Percentiles rank a stretch among this genome's conserved stretches.
phyloP scores from a whole-genome alignment of 23 red algal genomes.

The Pyropia haitanensis region DNA sequence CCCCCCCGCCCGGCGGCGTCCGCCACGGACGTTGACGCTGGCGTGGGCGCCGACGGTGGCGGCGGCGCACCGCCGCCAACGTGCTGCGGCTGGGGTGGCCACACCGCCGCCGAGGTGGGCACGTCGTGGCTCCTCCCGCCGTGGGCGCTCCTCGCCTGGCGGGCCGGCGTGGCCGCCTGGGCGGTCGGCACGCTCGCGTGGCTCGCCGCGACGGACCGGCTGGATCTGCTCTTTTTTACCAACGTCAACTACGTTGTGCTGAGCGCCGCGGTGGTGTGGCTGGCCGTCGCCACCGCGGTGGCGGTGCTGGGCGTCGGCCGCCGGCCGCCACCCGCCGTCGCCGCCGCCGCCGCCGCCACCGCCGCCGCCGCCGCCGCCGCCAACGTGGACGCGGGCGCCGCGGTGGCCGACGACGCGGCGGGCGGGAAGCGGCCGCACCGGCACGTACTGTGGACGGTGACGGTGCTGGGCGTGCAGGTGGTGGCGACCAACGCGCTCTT shows the following conservation, averaged over 20 bases:
- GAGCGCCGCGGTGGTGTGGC: conserved; percentile 11
- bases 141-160: conserved; percentile 23
- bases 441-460: neutral
- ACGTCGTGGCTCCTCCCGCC: conserved; percentile 38
- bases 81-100: conserved; percentile 4
- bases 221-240: conserved; percentile 11
- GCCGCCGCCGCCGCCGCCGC: no score
- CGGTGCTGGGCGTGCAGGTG: conserved; percentile 15
- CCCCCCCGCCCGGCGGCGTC: no score
- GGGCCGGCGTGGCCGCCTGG: conserved; percentile 27
- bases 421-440: neutral
- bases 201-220: neutral
- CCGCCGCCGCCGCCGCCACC: conserved; percentile 7
- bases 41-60: no score
- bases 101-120: conserved; percentile 27
- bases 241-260: conserved; percentile 23
- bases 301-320: conserved; percentile 1
- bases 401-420: neutral
- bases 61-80: no score
- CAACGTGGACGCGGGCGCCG: no score
- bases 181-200: conserved; percentile 14
- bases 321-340: neutral
- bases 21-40: no score
- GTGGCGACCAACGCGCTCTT: conserved; percentile 37
- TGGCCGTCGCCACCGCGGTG: conserved; percentile 1